Percentiles rank a stretch among this genome's conserved stretches.
Conservation (phyloP, 2,329 filamentous ascomycete species). For the Alternaria dauci region DNA sequence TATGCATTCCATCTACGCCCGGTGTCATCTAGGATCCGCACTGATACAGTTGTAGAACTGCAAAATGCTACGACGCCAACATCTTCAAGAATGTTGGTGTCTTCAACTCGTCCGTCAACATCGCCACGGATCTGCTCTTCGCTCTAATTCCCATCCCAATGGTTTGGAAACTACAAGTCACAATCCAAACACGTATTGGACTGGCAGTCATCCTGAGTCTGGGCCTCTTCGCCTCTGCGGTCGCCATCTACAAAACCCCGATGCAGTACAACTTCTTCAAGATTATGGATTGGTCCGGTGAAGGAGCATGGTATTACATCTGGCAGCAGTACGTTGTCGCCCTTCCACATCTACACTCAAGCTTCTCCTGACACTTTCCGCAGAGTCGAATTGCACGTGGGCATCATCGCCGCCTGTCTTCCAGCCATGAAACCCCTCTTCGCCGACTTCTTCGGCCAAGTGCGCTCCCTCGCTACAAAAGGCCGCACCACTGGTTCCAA, state of each 20-base stretch:
- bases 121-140: conserved; percentile 52
- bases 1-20: conserved; percentile 1
- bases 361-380: conserved; percentile 5
- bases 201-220: conserved; percentile 46
- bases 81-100: conserved; percentile 58
- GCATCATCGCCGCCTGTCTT: conserved; percentile 42
- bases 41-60: conserved; percentile 18
- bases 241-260: conserved; percentile 33
- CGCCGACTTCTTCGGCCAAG: conserved; percentile 31
- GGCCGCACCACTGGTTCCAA: conserved; percentile 20
- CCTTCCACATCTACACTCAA: not conserved
- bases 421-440: conserved; percentile 42
- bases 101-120: conserved; percentile 56
- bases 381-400: conserved; percentile 43
- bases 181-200: conserved; percentile 51
- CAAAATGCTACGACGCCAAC: conserved; percentile 43
- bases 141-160: conserved; percentile 55
- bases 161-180: conserved; percentile 54
- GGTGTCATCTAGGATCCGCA: too few species aligned
- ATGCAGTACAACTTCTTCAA: conserved; percentile 43
- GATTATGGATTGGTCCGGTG: conserved; percentile 37
- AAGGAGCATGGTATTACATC: conserved; percentile 38
- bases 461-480: conserved; percentile 32
- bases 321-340: conserved; percentile 32
- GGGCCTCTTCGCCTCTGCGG: conserved; percentile 48